These are phyloP conservation scores for Aspergillus versicolor DNA, from an alignment of 2,329 filamentous ascomycete genomes.

Conservation along the genomic window DNA sequence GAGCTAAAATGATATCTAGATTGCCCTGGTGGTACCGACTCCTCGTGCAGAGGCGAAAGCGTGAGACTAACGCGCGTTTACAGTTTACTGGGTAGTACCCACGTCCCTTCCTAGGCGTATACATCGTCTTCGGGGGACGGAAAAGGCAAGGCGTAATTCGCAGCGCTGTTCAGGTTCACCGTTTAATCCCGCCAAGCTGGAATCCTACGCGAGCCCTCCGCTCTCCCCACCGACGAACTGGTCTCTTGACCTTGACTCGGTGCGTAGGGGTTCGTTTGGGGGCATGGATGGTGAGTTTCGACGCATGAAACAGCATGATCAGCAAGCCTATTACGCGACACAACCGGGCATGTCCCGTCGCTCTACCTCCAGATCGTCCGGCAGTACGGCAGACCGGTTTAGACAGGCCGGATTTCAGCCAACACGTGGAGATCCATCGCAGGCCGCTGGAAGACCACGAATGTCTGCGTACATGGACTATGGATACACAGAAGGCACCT, in stretches of 20 bases:
- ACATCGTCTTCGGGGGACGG: not conserved
- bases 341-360: constrained; percentile 46
- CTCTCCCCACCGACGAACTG: constrained; percentile 66
- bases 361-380: constrained; percentile 53
- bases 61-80: constrained; percentile 19
- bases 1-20: constrained; percentile 13
- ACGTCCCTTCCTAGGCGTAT: not conserved
- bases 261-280: constrained; percentile 56
- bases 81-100: constrained; percentile 15
- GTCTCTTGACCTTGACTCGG: constrained; percentile 55
- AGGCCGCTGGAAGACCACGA: constrained; percentile 35
- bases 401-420: constrained; percentile 31
- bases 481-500: constrained; percentile 56
- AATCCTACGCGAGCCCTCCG: constrained; percentile 61
- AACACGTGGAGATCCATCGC: constrained; percentile 38
- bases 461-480: constrained; percentile 49
- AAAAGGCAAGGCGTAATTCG: not conserved
- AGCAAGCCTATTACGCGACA: constrained; percentile 58
- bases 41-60: constrained; percentile 14
- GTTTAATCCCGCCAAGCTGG: constrained; percentile 57
- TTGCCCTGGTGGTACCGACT: constrained; percentile 14
- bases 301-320: constrained; percentile 72
- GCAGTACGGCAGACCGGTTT: constrained; percentile 46
- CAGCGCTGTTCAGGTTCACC: not conserved
- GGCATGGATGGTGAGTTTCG: constrained; percentile 79